Base-by-base conservation (phyloP, 345 rosid species). In the Dimocarpus longan region DNA sequence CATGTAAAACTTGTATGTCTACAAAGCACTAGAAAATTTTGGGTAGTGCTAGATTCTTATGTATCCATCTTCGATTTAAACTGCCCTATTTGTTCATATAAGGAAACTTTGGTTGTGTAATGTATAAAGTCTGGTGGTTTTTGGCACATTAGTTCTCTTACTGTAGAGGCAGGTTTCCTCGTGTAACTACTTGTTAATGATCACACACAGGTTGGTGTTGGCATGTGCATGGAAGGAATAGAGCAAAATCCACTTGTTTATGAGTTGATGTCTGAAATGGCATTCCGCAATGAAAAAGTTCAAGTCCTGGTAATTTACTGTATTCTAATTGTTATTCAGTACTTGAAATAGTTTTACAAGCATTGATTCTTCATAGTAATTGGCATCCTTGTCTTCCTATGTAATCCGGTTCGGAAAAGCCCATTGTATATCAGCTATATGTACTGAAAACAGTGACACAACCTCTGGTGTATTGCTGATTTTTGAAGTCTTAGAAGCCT, bases 171-270 rank as follows among this genome's bases (percentile, higher is more conserved):
- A 77, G 16, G 39, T 74, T 69, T 68, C 52, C 40, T 70, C 22
- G 9, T 78, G 43, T 73, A 56, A 54, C 22, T 74, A 71, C 26
- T 63, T 22, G 60, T 65, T 69, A 48, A 46, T 75, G 73, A 60
- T 52, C 75, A 66, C 54, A 44, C 42, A 79, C 79, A 93, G 99
- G 95, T 95, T 24, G 99, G 99, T 72, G 95, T 95, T 81, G 99
- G 99, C 76, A 86, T 89, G 92, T 95, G 99, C 89, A 91, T 91
- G 98, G 99, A 95, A 81, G 98, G 99, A 71, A 93, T 93, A 82
- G 99, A 95, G 87, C 99, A 95, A 13, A 93, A 95, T 78, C 98
- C 98, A 0, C 91, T 95, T 72, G 98, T 95, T 76, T 93, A 90
- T 75, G 99, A 95, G 83, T 84, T 95, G 56, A 90, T 89, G 90